Conservation (phyloP, 2,329 filamentous ascomycete species). For the Cytospora paraplurivora region DNA sequence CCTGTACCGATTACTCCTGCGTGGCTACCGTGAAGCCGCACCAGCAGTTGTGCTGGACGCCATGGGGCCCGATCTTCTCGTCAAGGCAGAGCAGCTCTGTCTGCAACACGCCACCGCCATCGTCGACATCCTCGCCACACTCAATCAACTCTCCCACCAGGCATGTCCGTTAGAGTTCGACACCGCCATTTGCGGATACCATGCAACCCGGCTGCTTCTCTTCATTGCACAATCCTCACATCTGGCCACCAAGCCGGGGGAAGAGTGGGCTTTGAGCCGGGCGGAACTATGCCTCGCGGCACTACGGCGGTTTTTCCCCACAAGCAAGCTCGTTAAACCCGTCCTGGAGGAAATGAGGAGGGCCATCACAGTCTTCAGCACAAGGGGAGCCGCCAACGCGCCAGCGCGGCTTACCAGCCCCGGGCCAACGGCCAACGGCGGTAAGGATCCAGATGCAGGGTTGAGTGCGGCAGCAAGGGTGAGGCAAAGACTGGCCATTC, state of each 20-base stretch:
- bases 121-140: constrained; percentile 29
- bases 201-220: constrained; percentile 31
- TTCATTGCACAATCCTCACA: constrained; percentile 33
- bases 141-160: constrained; percentile 30
- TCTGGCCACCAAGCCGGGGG: constrained; percentile 20
- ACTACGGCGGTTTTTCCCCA: constrained; percentile 34
- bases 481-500: constrained; percentile 35
- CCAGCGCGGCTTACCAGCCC: constrained; percentile 18
- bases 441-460: constrained; percentile 13
- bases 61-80: constrained; percentile 35
- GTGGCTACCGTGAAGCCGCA: constrained; percentile 44
- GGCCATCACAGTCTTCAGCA: constrained; percentile 30
- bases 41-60: constrained; percentile 37
- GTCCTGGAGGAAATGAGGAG: constrained; percentile 35
- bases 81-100: constrained; percentile 33
- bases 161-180: constrained; percentile 31
- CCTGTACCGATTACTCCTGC: constrained; percentile 46
- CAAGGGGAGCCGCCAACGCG: neutral
- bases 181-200: constrained; percentile 33
- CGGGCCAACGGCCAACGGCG: neutral
- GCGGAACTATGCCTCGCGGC: constrained; percentile 36
- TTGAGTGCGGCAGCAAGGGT: constrained; percentile 32
- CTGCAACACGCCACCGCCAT: constrained; percentile 26
- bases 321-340: constrained; percentile 33
- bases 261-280: constrained; percentile 34